Evolutionary conservation across 1,139 yeast species (phyloP), one percentile per base, ranked within the genome.

Genomic region (Maudiozyma humilis): DNA sequence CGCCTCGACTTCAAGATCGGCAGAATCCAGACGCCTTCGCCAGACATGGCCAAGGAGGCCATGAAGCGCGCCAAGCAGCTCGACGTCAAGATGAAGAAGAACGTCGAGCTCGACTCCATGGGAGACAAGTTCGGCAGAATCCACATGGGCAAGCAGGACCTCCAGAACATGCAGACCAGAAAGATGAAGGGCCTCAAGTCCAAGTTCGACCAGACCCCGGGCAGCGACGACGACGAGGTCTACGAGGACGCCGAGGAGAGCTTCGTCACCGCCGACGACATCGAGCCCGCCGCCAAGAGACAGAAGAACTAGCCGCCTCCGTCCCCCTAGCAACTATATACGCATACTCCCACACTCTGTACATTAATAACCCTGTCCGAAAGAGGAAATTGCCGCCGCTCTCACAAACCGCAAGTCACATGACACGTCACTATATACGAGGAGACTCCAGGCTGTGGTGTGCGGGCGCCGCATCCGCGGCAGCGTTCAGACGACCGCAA

Each of bases 61-160:
- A 63, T 73, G 69, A 77, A 75, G 70, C 78, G 74, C 60, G 91
- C 96, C 45, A 87, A 76, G 67, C 89, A 86, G 68, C 72, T 87
- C 55, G 86, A 82, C 60, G 77, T 87, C 44, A 86, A 77, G 72
- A 79, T 76, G 50, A 82, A 82, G 76, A 93, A 93, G 88, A 91
- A 91, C 61, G 81, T 91, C 46, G 81, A 81, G 51, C 78, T 82
- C 38, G 97, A 93, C 63, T 60, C 72, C 49, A 78, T 91, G 84
- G 99, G 99, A 70, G 98, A 91, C 67, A 88, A 91, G 78, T 77
- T 91, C 52, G 99, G 96, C 54, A 86, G 91, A 69, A 79, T 91
- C 57, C 98, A 91, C 64, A 83, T 91, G 66, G 97, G 96, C 67
- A 82, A 82, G 66, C 99, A 91, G 72, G 97, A 91, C 64, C 73